These are phyloP conservation scores for Fusarium anthophilum DNA, from an alignment of 2,329 filamentous ascomycete genomes.

Conservation along the genomic window DNA sequence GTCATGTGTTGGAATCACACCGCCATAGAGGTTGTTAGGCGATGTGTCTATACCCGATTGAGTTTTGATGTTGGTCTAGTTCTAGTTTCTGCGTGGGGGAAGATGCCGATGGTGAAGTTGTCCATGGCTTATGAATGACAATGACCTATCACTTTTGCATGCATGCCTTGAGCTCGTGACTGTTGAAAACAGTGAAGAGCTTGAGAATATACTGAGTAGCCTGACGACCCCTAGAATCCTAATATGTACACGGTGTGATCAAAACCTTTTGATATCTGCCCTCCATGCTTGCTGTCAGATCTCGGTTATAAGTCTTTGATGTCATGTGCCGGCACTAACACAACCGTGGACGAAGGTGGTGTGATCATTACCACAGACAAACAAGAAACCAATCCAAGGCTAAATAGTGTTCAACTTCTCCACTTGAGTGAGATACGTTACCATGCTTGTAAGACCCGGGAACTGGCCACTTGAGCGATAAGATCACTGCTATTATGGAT, in stretches of 20 bases:
- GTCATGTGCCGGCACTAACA: background rate
- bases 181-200: background rate
- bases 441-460: background rate
- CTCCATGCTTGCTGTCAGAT: background rate
- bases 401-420: background rate
- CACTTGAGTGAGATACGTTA: no score
- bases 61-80: background rate
- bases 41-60: conserved; percentile 1
- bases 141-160: background rate
- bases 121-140: background rate
- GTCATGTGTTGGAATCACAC: background rate
- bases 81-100: background rate
- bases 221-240: background rate
- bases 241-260: background rate
- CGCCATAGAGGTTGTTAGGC: background rate
- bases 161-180: background rate
- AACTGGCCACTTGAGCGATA: background rate
- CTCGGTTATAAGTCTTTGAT: background rate
- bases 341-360: background rate
- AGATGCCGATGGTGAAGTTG: background rate
- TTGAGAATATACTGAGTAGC: no score
- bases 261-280: no score
- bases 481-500: background rate
- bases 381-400: no score
- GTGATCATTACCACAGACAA: background rate